Base-by-base conservation (phyloP, 1,284 basidiomycete species). In the Mycosarcoma mackinlayi region DNA sequence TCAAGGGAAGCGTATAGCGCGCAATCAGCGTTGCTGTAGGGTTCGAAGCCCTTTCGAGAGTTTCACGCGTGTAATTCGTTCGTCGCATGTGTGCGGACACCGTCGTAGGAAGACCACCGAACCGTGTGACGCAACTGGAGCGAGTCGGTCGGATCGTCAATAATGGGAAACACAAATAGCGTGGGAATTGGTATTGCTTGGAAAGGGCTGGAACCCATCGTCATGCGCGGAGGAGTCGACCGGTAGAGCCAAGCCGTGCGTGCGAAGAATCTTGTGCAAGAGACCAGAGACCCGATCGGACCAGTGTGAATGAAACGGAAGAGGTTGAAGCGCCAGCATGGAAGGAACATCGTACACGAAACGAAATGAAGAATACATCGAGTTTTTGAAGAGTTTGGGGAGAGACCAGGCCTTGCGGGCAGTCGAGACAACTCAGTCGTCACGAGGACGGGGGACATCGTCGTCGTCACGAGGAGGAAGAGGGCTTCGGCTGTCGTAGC, bases 401-500 rank as follows among this genome's bases (percentile, higher is more conserved):
- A 5, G n/a, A 14, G 21, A 18, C 27, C 8, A 16, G 3, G 47
- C 18, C 35, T 24, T 28, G 18, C 31, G 7, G 21, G 44, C 33
- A n/a, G 31, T 34, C 24, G 30, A 8, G 14, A 14, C 30, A 31
- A 13, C 19, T 38, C 48, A 69, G 33, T 74, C 63, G 23, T 72
- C 68, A 25, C 61, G 61, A 27, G 66, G 61, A 50, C 61, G 59
- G 14, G 61, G 57, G 24, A 58, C 70, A n/a, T 73, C 73, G 31
- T 75, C 72, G 25, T 72, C 69, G 45, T 75, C 73, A 46, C 73
- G 69, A 37, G 58, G 54, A 51, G 71, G 71, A 14, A 56, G 59
- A 28, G 74, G 74, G 50, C 72, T 75, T 33, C 72, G 74, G 59
- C 74, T 76, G 53, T 71, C 74, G 50, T 61, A 76, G 33, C 72